phyloP scores from a whole-genome alignment of 352 stramenopile species.

The Phytophthora sp. region DNA sequence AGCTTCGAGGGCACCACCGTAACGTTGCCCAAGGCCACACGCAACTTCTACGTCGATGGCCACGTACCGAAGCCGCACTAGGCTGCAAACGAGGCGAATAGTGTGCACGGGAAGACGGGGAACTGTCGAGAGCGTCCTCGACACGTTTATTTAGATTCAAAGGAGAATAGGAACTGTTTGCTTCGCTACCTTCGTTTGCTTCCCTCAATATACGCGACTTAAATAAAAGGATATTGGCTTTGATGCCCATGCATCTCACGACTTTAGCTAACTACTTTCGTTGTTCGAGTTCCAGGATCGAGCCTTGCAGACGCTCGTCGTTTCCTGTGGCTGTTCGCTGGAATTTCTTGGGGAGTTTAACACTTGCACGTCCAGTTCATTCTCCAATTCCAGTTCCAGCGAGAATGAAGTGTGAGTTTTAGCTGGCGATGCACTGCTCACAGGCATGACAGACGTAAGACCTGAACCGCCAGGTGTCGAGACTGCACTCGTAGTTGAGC shows the following conservation, averaged over 20 bases:
- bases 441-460: conserved; percentile 29
- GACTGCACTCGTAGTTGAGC: conserved; percentile 25
- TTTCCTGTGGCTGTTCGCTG: conserved; percentile 17
- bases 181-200: conserved; percentile 14
- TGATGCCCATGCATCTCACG: conserved; percentile 7
- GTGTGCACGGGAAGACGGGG: background rate
- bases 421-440: conserved; percentile 15
- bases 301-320: background rate
- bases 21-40: conserved; percentile 94
- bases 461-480: conserved; percentile 30
- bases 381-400: conserved; percentile 22
- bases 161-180: conserved; percentile 9
- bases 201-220: conserved; percentile 27
- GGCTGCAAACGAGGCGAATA: background rate
- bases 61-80: conserved; percentile 97
- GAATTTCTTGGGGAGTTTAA: background rate
- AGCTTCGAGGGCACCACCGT: conserved; percentile 92
- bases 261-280: conserved; percentile 23
- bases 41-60: conserved; percentile 99
- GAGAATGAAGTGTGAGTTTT: conserved; percentile 26
- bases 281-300: conserved; percentile 16
- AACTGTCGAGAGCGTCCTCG: conserved; percentile 15
- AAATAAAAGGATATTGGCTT: conserved; percentile 45
- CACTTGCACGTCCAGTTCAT: conserved; percentile 26
- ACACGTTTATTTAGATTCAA: conserved; percentile 44